Evolutionary conservation across 78 protist genomes (phyloP).

Genomic region (Polysphondylium violaceum): DNA sequence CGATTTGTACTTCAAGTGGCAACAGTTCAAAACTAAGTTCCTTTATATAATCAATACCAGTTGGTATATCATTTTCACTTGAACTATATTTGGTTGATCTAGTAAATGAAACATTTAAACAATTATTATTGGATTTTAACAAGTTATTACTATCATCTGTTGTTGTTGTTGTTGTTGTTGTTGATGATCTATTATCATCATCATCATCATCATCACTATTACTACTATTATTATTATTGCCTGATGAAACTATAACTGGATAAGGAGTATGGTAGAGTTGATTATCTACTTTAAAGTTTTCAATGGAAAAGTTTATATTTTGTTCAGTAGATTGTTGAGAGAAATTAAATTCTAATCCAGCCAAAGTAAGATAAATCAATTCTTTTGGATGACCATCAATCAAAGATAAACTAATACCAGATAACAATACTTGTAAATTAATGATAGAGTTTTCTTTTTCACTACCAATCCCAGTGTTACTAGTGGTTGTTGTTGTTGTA

Average conservation of each 20-base stretch:
- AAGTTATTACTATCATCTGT: background rate
- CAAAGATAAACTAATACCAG: slow-evolving; percentile 33
- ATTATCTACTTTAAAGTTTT: slow-evolving; percentile 52
- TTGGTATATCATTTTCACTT: slow-evolving; percentile 14
- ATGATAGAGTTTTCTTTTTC: background rate
- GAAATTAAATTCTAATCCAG: slow-evolving; percentile 23
- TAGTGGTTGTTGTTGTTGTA: background rate
- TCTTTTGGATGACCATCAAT: slow-evolving; percentile 55
- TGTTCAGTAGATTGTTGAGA: slow-evolving; percentile 22
- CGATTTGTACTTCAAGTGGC: slow-evolving; percentile 55
- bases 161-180: background rate
- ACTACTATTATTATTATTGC: background rate
- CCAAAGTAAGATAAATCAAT: slow-evolving; percentile 15
- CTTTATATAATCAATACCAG: slow-evolving; percentile 68
- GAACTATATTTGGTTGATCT: slow-evolving; percentile 45
- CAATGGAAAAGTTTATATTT: slow-evolving; percentile 39
- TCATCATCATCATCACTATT: background rate
- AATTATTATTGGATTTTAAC: background rate
- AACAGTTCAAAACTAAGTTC: slow-evolving; percentile 28
- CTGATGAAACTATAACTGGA: slow-evolving; percentile 48
- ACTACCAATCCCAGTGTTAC: background rate
- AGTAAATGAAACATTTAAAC: slow-evolving; percentile 6
- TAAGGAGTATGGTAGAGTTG: slow-evolving; percentile 44
- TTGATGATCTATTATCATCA: too few relatives aligned
- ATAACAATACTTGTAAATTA: slow-evolving; percentile 9